Base-by-base conservation (phyloP, 257 asterid species). In the Haberlea rhodopensis region DNA sequence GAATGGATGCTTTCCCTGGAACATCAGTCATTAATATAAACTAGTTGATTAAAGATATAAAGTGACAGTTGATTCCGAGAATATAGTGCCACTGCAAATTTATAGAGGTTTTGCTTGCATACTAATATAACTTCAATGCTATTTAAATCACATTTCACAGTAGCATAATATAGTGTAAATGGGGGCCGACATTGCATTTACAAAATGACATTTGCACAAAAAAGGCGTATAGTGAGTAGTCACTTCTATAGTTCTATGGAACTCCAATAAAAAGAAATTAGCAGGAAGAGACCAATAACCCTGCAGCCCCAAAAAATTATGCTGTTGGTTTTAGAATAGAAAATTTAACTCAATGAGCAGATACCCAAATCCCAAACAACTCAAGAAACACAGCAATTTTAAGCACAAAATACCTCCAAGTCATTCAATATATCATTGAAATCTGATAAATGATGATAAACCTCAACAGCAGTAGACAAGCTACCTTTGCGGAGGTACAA, bases 1-100 rank as follows among this genome's bases (percentile, higher is more conserved):
- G 73, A 92, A 92, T 37, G 99, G 99, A 75, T 89, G 94, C 23
- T 87, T 87, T 57, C 97, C 99, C 99, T 92, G 79, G 54, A 82
- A 75, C 60, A 61, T 49, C 76, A 71, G 22, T 16, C 66, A 70
- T 19, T 54, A 66, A 57, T 62, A 68, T 69, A 25, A 71, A 71
- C 34, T 27, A 27, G 65, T 61, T 37, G 32, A 62, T 51, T 24
- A 70, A n/a, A 37, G 62, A 40, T 40, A 69, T 34, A 28, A 22
- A 67, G 6, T 53, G 55, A 26, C 19, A 11, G 18, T 51, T 48
- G 53, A 57, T 63, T 29, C 34, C 60, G 53, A 70, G 34, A 64
- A 57, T 24, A 67, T 1, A 43, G 24, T 8, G 48, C 18, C 48
- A 37, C 48, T 3, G 48, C n/a, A 37, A 2, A 37, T 37, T 3